Percentiles rank a stretch among this genome's conserved stretches.
These are phyloP conservation scores for Verticillium tricorpus DNA, from an alignment of 2,329 filamentous ascomycete species.

Conservation along the genomic window DNA sequence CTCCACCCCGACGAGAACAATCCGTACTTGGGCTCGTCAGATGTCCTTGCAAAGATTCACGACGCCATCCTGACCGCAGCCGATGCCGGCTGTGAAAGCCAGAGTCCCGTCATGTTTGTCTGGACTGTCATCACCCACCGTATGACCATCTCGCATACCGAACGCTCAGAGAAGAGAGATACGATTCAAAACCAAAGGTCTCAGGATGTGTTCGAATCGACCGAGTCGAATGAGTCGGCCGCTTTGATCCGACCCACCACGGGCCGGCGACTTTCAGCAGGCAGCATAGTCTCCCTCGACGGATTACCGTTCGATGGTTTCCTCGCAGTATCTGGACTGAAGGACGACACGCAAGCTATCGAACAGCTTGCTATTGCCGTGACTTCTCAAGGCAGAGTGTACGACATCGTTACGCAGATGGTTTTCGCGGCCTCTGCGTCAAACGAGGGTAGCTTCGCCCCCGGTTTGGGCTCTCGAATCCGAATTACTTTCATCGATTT, in stretches of 20 bases:
- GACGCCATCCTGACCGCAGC: conserved; percentile 61
- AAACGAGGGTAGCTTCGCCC: conserved; percentile 41
- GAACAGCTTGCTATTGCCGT: conserved; percentile 45
- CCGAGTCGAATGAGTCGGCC: conserved; percentile 16
- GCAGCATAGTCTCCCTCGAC: conserved; percentile 59
- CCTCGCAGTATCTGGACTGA: conserved; percentile 42
- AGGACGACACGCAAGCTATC: conserved; percentile 47
- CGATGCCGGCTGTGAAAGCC: conserved; percentile 51
- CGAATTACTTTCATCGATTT: conserved; percentile 65
- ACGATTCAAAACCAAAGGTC: conserved; percentile 54
- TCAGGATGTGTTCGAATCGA: conserved; percentile 49
- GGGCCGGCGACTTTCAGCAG: conserved; percentile 53
- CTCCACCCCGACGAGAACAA: conserved; percentile 37
- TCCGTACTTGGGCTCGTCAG: conserved; percentile 65
- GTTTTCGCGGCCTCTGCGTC: conserved; percentile 40
- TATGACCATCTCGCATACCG: conserved; percentile 60
- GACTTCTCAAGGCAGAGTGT: conserved; percentile 47
- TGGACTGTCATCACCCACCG: conserved; percentile 75
- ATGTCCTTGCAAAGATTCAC: conserved; percentile 69
- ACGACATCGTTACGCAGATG: conserved; percentile 50
- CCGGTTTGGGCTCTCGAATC: conserved; percentile 56
- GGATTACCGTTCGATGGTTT: conserved; percentile 56
- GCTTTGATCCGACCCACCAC: conserved; percentile 31
- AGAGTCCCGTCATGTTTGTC: conserved; percentile 70
- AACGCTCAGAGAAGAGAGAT: conserved; percentile 57